Conservation (phyloP, 192 early-diverging fungal genomes). For the Coemansia sp. region DNA sequence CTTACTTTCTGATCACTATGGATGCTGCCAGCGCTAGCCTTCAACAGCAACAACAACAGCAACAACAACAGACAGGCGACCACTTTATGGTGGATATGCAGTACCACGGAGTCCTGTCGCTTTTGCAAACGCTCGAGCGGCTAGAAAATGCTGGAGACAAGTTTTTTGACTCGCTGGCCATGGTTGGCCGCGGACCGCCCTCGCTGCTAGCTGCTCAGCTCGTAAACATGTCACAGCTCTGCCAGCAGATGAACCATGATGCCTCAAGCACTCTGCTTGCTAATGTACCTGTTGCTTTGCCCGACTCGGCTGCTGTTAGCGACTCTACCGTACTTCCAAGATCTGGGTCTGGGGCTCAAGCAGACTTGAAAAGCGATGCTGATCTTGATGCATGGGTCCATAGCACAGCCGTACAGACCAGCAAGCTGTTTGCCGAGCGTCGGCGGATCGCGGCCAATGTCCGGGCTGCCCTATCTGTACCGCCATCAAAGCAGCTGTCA, state of each 20-base stretch:
- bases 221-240: slow-evolving; percentile 42
- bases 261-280: slow-evolving; percentile 17
- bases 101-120: slow-evolving; percentile 15
- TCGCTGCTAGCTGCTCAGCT: slow-evolving; percentile 52
- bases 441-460: slow-evolving; percentile 38
- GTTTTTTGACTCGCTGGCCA: slow-evolving; percentile 45
- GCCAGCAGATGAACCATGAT: slow-evolving; percentile 41
- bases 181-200: slow-evolving; percentile 50
- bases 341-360: neutral
- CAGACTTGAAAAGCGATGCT: neutral
- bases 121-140: slow-evolving; percentile 37
- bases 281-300: slow-evolving; percentile 26
- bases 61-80: neutral
- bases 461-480: slow-evolving; percentile 42
- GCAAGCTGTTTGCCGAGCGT: slow-evolving; percentile 42
- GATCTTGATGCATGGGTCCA: slow-evolving; percentile 34
- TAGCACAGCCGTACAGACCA: slow-evolving; percentile 25
- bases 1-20: neutral
- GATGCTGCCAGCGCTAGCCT: neutral
- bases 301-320: slow-evolving; percentile 13
- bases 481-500: slow-evolving; percentile 19
- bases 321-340: slow-evolving; percentile 14
- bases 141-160: slow-evolving; percentile 35
- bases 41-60: slow-evolving; percentile 8
- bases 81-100: slow-evolving; percentile 22